Conservation (phyloP, 2,329 filamentous ascomycete species). For the Exutisphaerella laricina region DNA sequence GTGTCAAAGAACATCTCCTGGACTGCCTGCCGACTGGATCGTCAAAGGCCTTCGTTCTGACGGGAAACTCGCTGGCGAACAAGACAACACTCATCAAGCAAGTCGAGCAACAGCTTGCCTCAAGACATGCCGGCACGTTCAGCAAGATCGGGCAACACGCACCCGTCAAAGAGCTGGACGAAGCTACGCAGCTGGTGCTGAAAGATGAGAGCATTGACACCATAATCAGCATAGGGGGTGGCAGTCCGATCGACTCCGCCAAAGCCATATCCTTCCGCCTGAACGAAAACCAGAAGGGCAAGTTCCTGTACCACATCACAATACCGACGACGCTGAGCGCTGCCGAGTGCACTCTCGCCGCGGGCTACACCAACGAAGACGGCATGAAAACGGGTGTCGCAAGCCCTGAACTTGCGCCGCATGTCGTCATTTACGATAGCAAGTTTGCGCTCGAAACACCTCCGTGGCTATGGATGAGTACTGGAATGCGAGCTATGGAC, state of each 20-base stretch:
- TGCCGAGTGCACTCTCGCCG: constrained; percentile 50
- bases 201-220: constrained; percentile 47
- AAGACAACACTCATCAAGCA: constrained; percentile 50
- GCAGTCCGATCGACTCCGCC: constrained; percentile 50
- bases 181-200: constrained; percentile 45
- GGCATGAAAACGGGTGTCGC: constrained; percentile 47
- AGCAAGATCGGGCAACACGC: constrained; percentile 52
- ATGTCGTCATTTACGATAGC: constrained; percentile 51
- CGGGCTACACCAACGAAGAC: constrained; percentile 47
- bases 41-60: constrained; percentile 55
- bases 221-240: constrained; percentile 51
- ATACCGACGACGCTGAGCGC: constrained; percentile 49
- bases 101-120: constrained; percentile 45
- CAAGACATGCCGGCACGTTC: constrained; percentile 53
- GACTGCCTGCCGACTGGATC: constrained; percentile 39
- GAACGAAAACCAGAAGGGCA: constrained; percentile 35
- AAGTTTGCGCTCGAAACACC: constrained; percentile 49
- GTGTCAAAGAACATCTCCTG: constrained; percentile 45
- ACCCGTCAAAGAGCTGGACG: constrained; percentile 49
- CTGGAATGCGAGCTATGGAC: constrained; percentile 50
- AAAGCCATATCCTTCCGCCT: constrained; percentile 45
- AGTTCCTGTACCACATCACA: constrained; percentile 44
- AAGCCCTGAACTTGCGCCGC: constrained; percentile 40
- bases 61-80: constrained; percentile 48
- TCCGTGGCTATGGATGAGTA: constrained; percentile 45